These are phyloP conservation scores for Penicillium longicatenatum DNA, from an alignment of 495 filamentous ascomycete genomes.

Conservation along the genomic window DNA sequence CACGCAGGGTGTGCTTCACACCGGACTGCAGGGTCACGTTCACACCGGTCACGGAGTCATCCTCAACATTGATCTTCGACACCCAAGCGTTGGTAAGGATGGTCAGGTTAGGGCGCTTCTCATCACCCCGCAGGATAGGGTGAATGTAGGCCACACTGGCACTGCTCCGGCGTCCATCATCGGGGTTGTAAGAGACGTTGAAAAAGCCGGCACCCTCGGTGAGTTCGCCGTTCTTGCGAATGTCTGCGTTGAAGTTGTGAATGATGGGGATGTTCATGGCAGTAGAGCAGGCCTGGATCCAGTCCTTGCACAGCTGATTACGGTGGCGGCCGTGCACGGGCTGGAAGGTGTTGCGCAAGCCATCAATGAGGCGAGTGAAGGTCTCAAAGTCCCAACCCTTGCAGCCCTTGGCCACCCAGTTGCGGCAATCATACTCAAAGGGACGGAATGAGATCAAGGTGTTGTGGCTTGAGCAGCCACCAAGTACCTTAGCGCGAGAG, in stretches of 20 bases:
- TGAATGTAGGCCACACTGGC: conserved; percentile 87
- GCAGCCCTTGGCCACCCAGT: conserved; percentile 73
- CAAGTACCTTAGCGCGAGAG: conserved; percentile 81
- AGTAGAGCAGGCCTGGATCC: conserved; percentile 71
- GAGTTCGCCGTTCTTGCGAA: conserved; percentile 65
- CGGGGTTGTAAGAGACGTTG: conserved; percentile 80
- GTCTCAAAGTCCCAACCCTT: conserved; percentile 78
- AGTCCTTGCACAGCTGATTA: conserved; percentile 83
- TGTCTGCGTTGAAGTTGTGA: conserved; percentile 79
- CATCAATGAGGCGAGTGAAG: conserved; percentile 73
- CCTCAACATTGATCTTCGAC: conserved; percentile 67
- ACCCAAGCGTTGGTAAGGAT: conserved; percentile 82
- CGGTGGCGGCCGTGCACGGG: conserved; percentile 75
- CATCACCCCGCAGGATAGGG: conserved; percentile 74
- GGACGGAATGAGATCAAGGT: conserved; percentile 84
- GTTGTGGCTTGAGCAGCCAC: conserved; percentile 86
- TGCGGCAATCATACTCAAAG: conserved; percentile 74
- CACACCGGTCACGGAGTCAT: conserved; percentile 64
- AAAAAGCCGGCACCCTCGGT: conserved; percentile 80
- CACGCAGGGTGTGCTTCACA: conserved; percentile 56
- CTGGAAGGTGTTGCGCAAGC: conserved; percentile 76
- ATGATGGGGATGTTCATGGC: conserved; percentile 76
- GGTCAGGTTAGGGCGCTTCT: conserved; percentile 75
- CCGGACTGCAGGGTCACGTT: conserved; percentile 67
- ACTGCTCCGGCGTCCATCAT: conserved; percentile 74